phyloP scores from a whole-genome alignment of 345 rosid genomes.

The Syzygium aromaticum region DNA sequence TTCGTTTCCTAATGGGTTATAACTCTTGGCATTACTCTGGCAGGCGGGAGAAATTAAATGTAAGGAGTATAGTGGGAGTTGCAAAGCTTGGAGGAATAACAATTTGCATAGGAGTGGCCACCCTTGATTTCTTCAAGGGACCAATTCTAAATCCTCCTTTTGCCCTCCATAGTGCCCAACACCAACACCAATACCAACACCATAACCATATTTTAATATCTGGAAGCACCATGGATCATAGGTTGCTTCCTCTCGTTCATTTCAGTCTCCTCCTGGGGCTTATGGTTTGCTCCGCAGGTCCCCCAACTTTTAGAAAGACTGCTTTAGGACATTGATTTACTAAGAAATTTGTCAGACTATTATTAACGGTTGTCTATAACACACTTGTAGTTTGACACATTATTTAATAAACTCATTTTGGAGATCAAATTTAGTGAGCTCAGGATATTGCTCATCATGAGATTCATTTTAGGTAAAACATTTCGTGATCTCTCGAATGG shows the following conservation, averaged over 20 bases:
- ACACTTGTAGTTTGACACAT: neutral
- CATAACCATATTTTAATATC: neutral
- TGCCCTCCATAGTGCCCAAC: neutral
- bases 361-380: neutral
- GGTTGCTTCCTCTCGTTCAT: conserved; percentile 13
- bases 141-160: conserved; percentile 2
- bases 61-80: conserved; percentile 5
- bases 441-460: neutral
- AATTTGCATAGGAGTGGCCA: conserved; percentile 3
- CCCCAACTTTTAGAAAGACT: neutral
- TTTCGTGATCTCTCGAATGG: neutral
- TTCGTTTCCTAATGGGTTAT: neutral
- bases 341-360: neutral
- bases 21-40: neutral
- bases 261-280: conserved; percentile 3
- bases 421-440: neutral
- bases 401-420: neutral
- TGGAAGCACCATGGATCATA: conserved; percentile 1
- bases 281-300: conserved; percentile 17
- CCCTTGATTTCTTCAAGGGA: conserved; percentile 11
- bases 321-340: neutral
- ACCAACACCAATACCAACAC: neutral
- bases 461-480: neutral
- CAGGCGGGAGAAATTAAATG: conserved; percentile 13
- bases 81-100: conserved; percentile 11